Percentiles rank a stretch among this genome's conserved stretches.
phyloP scores from a whole-genome alignment of 177 flowering plant species.

The Vitis hybrid region DNA sequence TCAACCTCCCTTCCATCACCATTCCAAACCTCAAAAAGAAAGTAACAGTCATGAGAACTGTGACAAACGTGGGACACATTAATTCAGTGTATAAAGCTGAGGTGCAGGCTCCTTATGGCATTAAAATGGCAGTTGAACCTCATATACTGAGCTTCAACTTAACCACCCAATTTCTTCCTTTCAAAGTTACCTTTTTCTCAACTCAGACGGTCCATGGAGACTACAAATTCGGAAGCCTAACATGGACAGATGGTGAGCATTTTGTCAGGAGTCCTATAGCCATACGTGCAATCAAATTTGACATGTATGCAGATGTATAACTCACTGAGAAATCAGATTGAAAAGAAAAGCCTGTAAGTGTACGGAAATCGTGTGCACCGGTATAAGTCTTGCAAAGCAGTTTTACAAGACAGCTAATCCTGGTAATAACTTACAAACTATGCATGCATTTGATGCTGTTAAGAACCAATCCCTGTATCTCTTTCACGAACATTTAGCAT shows the following conservation, averaged over 20 bases:
- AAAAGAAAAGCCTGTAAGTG: no score
- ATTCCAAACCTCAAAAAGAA: slow-evolving; percentile 35
- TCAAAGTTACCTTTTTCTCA: slow-evolving; percentile 29
- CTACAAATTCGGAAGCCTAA: slow-evolving; percentile 45
- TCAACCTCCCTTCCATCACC: slow-evolving; percentile 52
- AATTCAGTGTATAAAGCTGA: slow-evolving; percentile 35
- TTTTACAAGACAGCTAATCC: no score
- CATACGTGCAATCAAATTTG: slow-evolving; percentile 24
- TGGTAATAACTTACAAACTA: no score
- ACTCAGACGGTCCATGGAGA: slow-evolving; percentile 30
- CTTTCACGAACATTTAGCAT: no score
- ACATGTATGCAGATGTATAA: slow-evolving; percentile 23
- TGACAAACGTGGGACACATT: slow-evolving; percentile 42
- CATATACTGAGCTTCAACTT: slow-evolving; percentile 30
- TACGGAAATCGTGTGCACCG: no score
- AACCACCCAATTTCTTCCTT: slow-evolving; percentile 16
- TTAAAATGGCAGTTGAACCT: slow-evolving; percentile 33
- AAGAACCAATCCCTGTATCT: no score
- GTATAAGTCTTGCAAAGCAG: no score
- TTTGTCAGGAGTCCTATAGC: slow-evolving; percentile 40
- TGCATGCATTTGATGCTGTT: no score
- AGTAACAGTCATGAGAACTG: slow-evolving; percentile 38
- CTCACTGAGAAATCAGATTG: no score
- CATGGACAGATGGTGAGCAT: slow-evolving; percentile 45
- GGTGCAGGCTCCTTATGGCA: slow-evolving; percentile 33